A percentile compares a stretch with the other conserved stretches of the same genome.
Evolutionary conservation across 371 early-diverging fungal genomes (phyloP).

Genomic region (Rhizopus arrhizus): DNA sequence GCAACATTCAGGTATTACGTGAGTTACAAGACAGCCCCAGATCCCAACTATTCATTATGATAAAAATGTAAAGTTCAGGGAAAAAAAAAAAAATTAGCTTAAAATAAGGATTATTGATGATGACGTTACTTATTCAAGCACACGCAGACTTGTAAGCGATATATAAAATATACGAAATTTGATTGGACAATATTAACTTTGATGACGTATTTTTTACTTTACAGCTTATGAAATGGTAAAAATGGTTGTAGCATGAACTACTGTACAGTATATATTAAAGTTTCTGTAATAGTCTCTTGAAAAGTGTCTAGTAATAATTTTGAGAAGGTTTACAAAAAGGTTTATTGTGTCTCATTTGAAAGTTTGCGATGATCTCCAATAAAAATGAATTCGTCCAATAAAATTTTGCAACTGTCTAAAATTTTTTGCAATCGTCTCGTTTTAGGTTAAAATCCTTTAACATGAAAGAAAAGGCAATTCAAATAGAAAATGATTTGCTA

Average conservation of each 20-base stretch:
- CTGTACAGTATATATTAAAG: not conserved
- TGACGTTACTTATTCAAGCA: not conserved
- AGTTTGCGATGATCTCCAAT: no score
- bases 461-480: no score
- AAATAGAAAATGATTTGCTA: no score
- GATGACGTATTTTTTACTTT: no score
- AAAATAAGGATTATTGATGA: slow-evolving; percentile 7
- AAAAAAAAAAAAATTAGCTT: not conserved
- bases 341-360: slow-evolving; percentile 6
- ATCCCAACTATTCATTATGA: slow-evolving; percentile 12
- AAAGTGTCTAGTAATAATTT: slow-evolving; percentile 3
- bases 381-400: slow-evolving; percentile 10
- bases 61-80: slow-evolving; percentile 15
- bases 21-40: slow-evolving; percentile 16
- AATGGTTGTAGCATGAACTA: slow-evolving; percentile 1
- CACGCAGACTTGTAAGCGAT: no score
- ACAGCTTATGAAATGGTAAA: slow-evolving; percentile 2
- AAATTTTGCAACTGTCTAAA: slow-evolving; percentile 3
- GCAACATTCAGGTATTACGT: slow-evolving; percentile 23
- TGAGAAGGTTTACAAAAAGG: slow-evolving; percentile 7
- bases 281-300: slow-evolving; percentile 6
- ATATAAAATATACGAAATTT: no score
- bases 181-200: no score
- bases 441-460: no score
- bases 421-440: not conserved